A percentile compares a stretch with the other conserved stretches of the same genome.
Conservation (phyloP, 495 filamentous ascomycete genomes). For the Penicillium argentinense region DNA sequence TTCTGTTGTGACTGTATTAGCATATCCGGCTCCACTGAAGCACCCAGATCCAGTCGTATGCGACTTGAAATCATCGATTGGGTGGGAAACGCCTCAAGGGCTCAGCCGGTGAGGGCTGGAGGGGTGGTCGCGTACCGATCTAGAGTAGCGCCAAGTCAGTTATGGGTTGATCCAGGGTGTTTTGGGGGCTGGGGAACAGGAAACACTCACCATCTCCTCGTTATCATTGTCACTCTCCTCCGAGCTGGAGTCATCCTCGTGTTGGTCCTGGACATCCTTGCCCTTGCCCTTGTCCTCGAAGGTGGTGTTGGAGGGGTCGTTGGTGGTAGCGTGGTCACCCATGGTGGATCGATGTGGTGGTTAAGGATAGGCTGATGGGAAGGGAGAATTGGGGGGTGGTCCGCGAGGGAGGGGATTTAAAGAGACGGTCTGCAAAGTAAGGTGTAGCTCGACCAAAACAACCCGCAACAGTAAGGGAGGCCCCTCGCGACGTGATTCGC, state of each 20-base stretch:
- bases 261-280: slow-evolving; percentile 50
- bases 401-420: slow-evolving; percentile 14
- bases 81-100: neutral
- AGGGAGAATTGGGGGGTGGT: too few relatives aligned
- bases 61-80: neutral
- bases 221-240: slow-evolving; percentile 68
- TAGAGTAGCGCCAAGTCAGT: neutral
- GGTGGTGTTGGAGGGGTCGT: slow-evolving; percentile 37
- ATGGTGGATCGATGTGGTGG: slow-evolving; percentile 26
- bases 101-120: neutral
- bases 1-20: slow-evolving; percentile 21
- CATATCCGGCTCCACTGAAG: too few relatives aligned
- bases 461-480: slow-evolving; percentile 29
- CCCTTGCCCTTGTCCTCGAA: slow-evolving; percentile 59
- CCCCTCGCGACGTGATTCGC: slow-evolving; percentile 23
- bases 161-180: neutral
- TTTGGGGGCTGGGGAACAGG: slow-evolving; percentile 4
- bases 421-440: slow-evolving; percentile 31
- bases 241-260: slow-evolving; percentile 60
- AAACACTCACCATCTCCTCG: slow-evolving; percentile 59
- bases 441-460: slow-evolving; percentile 30
- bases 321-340: slow-evolving; percentile 39
- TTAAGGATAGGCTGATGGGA: slow-evolving; percentile 3
- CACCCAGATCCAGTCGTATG: neutral
- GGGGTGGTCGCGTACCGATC: neutral